A percentile compares a stretch with the other conserved stretches of the same genome.
phyloP scores from a whole-genome alignment of 345 rosid genomes.

The Citrus cavaleriei region DNA sequence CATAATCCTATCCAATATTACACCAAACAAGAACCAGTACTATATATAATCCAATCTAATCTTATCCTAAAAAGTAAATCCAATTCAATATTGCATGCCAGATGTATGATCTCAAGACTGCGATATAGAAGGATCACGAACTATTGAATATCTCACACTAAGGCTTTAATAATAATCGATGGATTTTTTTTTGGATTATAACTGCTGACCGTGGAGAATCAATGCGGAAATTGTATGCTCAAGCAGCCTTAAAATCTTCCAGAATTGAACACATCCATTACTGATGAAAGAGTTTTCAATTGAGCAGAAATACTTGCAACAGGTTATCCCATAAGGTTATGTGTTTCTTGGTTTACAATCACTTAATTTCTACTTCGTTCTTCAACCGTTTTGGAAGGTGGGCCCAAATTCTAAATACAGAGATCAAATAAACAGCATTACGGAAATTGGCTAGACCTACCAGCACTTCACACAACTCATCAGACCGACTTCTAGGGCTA shows the following conservation, averaged over 20 bases:
- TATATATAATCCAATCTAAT: too few species aligned
- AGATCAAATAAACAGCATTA: background rate
- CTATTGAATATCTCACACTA: background rate
- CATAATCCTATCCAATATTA: too few species aligned
- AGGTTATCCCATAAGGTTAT: background rate
- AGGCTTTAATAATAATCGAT: background rate
- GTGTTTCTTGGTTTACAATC: too few species aligned
- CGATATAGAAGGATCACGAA: too few species aligned
- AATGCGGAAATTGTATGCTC: background rate
- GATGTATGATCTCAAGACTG: too few species aligned
- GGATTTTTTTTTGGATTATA: background rate
- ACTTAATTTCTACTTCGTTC: too few species aligned
- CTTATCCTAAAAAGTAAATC: rapidly evolving
- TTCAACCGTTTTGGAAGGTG: too few species aligned
- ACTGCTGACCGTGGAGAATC: background rate
- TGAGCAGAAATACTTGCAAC: background rate
- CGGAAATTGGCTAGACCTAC: background rate
- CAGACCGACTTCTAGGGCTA: background rate
- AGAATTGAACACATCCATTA: background rate
- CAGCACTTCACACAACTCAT: background rate
- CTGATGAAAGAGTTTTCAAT: background rate
- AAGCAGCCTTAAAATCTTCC: background rate
- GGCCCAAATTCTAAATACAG: too few species aligned
- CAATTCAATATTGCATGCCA: too few species aligned
- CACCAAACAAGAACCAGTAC: too few species aligned